Conservation (phyloP, 164 flowering plant species). For the Chimonanthus salicifolius region DNA sequence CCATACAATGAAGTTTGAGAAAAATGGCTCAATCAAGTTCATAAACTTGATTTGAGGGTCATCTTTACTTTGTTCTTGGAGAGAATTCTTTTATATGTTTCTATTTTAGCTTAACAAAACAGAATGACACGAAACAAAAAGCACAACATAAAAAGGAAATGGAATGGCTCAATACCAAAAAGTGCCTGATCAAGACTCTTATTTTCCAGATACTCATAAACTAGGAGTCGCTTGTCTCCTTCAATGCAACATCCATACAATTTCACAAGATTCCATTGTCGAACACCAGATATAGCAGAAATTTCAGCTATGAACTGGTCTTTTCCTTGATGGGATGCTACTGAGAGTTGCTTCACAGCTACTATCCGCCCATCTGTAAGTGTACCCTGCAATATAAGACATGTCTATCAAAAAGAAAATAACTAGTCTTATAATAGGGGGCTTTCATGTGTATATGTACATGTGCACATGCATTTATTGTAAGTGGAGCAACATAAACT, state of each 20-base stretch:
- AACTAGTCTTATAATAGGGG: too few relatives aligned
- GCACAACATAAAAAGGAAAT: neutral
- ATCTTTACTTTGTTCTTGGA: too few relatives aligned
- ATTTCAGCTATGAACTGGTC: conserved; percentile 65
- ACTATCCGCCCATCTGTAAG: conserved; percentile 52
- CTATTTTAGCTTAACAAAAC: neutral
- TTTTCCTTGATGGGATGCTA: conserved; percentile 66
- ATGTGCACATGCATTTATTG: neutral
- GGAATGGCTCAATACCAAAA: conserved; percentile 39
- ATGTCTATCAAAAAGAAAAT: too few relatives aligned
- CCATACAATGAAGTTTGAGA: too few relatives aligned
- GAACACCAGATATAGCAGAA: conserved; percentile 72
- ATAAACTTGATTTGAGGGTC: too few relatives aligned
- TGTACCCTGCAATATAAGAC: conserved; percentile 35
- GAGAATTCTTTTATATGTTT: neutral
- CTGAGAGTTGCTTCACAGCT: conserved; percentile 68
- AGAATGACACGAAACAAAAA: too few relatives aligned
- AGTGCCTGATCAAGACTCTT: conserved; percentile 74
- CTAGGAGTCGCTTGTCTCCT: conserved; percentile 51
- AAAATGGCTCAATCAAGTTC: too few relatives aligned
- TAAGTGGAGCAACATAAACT: too few relatives aligned
- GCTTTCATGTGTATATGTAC: too few relatives aligned
- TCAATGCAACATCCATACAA: conserved; percentile 77
- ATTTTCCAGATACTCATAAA: conserved; percentile 70
- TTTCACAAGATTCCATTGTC: conserved; percentile 72